phyloP scores from a whole-genome alignment of 2,329 filamentous ascomycete genomes.

The Geosmithia morbida region DNA sequence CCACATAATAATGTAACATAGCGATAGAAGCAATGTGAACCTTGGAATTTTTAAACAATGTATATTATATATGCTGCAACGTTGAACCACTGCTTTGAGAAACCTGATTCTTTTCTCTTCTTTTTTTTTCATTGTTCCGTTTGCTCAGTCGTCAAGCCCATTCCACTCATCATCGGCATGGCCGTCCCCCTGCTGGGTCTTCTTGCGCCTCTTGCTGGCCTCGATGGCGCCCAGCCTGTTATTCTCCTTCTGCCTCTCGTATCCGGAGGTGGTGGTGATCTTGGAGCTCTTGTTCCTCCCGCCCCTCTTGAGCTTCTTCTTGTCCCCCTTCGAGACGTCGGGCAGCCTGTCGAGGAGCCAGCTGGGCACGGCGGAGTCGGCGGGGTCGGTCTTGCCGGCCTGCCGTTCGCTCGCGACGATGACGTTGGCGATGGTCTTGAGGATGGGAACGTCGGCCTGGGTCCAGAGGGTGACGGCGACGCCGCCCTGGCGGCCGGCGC shows the following conservation, averaged over 20 bases:
- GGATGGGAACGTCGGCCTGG: slow-evolving; percentile 77
- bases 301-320: slow-evolving; percentile 65
- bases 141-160: slow-evolving; percentile 28
- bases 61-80: not conserved
- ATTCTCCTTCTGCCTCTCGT: slow-evolving; percentile 54
- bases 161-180: slow-evolving; percentile 26
- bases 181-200: slow-evolving; percentile 10
- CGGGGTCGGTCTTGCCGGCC: slow-evolving; percentile 31
- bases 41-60: not conserved
- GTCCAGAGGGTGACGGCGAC: slow-evolving; percentile 92
- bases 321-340: slow-evolving; percentile 67
- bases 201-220: slow-evolving; percentile 42
- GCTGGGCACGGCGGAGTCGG: slow-evolving; percentile 51
- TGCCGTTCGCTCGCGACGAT: slow-evolving; percentile 73
- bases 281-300: slow-evolving; percentile 53
- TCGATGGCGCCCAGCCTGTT: slow-evolving; percentile 49
- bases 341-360: slow-evolving; percentile 86
- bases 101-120: too few species aligned
- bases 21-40: too few species aligned
- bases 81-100: not conserved
- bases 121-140: not conserved
- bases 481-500: slow-evolving; percentile 76
- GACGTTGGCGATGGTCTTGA: slow-evolving; percentile 88
- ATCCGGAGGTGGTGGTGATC: slow-evolving; percentile 76
- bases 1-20: not conserved